phyloP scores from a whole-genome alignment of 2,329 filamentous ascomycete species.

The Daldinia sp. region DNA sequence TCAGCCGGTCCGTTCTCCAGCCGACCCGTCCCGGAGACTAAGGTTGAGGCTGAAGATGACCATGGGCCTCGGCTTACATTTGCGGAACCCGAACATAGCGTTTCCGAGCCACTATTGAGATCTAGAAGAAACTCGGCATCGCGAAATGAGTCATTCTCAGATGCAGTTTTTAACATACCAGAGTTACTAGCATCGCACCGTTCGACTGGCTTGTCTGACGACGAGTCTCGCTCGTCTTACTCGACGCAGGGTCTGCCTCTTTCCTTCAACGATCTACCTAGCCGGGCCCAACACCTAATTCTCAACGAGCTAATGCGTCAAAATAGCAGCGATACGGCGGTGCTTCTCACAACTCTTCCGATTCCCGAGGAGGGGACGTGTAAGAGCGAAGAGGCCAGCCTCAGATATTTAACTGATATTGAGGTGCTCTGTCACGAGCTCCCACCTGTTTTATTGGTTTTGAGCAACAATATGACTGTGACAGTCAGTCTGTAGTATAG shows the following conservation, averaged over 20 bases:
- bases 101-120: constrained; percentile 54
- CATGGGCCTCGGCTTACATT: constrained; percentile 75
- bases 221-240: constrained; percentile 56
- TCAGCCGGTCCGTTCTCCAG: constrained; percentile 72
- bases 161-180: constrained; percentile 59
- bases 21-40: constrained; percentile 71
- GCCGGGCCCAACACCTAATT: constrained; percentile 86
- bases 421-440: constrained; percentile 82
- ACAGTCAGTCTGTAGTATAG: constrained; percentile 73
- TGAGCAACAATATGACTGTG: constrained; percentile 92
- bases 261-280: constrained; percentile 88
- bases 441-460: constrained; percentile 81
- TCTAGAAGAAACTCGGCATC: constrained; percentile 56
- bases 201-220: constrained; percentile 38
- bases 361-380: constrained; percentile 83
- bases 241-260: constrained; percentile 74
- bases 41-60: constrained; percentile 66
- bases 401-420: constrained; percentile 80
- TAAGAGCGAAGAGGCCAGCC: constrained; percentile 74
- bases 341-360: constrained; percentile 85
- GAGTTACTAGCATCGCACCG: constrained; percentile 59
- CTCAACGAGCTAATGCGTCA: constrained; percentile 84
- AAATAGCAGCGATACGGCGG: constrained; percentile 77
- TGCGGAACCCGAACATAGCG: constrained; percentile 57
- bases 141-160: constrained; percentile 50